Base-by-base conservation (phyloP, 2,329 filamentous ascomycete genomes). In the Exophiala oligosperma region DNA sequence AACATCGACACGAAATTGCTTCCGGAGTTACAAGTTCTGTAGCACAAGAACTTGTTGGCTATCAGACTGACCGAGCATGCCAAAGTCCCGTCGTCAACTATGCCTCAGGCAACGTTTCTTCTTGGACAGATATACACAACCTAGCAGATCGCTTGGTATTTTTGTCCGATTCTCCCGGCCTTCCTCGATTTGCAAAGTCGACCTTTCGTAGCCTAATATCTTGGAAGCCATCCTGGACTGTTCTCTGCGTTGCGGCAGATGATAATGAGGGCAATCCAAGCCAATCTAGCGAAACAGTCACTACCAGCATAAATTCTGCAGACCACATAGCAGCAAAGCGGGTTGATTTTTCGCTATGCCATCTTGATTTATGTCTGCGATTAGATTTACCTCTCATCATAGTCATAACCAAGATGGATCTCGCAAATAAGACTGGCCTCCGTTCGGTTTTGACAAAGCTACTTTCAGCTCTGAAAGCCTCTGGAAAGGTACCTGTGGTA, bases 21-120 rank as follows among this genome's bases (percentile, higher is more conserved):
- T 95, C 93, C 2, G 94, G 94, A 0, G 82, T 96, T 62, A 99
- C 94, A 1, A 97, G 92, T 70, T 97, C 93, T 4, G 88, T 99
- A 46, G 91, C 94, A 0, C 93, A 97, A 69, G 94, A 97, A 72
- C 80, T 99, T 8, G 84, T 99, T 61, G 94, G 94, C 6, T 99
- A 97, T 71, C 76, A 79, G 3, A 69, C 69, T 26, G 44, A 58
- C 5, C 49, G 52, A 17, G 11, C 41, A 17, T 21, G 48, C n/a
- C 46, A 50, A 11, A 32, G 50, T 17, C 64, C 67, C 7, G 64
- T 64, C 21, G 72, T 79, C 51, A 97, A 96, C 71, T 97, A 95
- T 71, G 87, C 90, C 2, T 88, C 89, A 59, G 87, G 87, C 12
- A 91, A 96, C 69, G 87, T 97, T 48, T 90, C 91, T 58, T 92